These are phyloP conservation scores for Hevea brasiliensis DNA, from an alignment of 345 rosid genomes.

Conservation along the genomic window DNA sequence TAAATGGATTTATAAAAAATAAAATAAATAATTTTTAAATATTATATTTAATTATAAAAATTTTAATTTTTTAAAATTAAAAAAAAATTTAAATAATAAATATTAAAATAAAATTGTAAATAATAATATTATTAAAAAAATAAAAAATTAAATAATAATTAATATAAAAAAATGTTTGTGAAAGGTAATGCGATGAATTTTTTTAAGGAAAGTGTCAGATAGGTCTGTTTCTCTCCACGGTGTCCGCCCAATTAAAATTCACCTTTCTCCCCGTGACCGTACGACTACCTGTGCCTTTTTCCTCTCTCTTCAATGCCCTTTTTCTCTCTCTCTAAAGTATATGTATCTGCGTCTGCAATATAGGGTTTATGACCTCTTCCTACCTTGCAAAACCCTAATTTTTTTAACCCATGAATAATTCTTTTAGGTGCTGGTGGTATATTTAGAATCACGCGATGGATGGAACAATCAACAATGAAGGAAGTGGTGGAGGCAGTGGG, in stretches of 20 bases:
- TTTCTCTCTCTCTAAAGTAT: not conserved
- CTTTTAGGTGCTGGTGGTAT: not conserved
- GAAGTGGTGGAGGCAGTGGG: constrained; percentile 17
- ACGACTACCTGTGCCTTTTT: not conserved
- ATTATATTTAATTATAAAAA: too few relatives aligned
- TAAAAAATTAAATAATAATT: too few relatives aligned
- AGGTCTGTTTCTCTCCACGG: constrained; percentile 6
- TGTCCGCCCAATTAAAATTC: not conserved
- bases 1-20: too few relatives aligned
- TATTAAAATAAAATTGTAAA: too few relatives aligned
- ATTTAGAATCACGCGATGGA: constrained; percentile 1
- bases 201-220: too few relatives aligned
- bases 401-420: too few relatives aligned
- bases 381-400: constrained; percentile 11
- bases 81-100: too few relatives aligned
- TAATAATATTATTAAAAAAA: too few relatives aligned
- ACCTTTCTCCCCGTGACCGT: constrained; percentile 12
- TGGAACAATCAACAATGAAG: constrained; percentile 1
- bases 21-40: too few relatives aligned
- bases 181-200: too few relatives aligned
- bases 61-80: too few relatives aligned
- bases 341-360: not conserved
- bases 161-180: too few relatives aligned
- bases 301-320: not conserved
- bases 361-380: constrained; percentile 4